A percentile compares a stretch with the other conserved stretches of the same genome.
These are phyloP conservation scores for Phytophthora boehmeriae DNA, from an alignment of 352 stramenopile genomes.

Conservation along the genomic window DNA sequence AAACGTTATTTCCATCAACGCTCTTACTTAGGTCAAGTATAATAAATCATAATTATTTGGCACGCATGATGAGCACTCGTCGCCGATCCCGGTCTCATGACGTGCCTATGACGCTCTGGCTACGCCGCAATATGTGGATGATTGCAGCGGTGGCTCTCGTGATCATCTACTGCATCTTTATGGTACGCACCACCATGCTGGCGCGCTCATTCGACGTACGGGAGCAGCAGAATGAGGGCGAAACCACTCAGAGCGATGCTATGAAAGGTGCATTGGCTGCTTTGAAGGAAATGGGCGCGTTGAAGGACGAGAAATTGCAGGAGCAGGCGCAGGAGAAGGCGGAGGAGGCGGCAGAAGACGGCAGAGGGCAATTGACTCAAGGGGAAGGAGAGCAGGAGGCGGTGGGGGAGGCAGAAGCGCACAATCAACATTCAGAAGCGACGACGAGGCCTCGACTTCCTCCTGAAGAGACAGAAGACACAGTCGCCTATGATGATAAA, in stretches of 20 bases:
- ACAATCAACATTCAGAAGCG: conserved; percentile 20
- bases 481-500: conserved; percentile 29
- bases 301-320: conserved; percentile 7
- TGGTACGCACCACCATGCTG: conserved; percentile 42
- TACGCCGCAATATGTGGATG: conserved; percentile 37
- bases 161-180: conserved; percentile 44
- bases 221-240: conserved; percentile 7
- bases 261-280: conserved; percentile 21
- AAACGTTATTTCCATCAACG: neutral
- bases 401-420: conserved; percentile 18
- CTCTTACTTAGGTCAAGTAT: neutral
- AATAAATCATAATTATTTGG: conserved; percentile 8
- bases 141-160: conserved; percentile 30
- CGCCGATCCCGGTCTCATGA: conserved; percentile 4
- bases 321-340: conserved; percentile 18
- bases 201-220: conserved; percentile 17
- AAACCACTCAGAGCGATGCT: conserved; percentile 6
- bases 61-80: conserved; percentile 13
- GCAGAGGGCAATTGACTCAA: conserved; percentile 21
- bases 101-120: conserved; percentile 17
- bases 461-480: conserved; percentile 18
- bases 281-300: conserved; percentile 19
- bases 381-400: conserved; percentile 25
- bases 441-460: conserved; percentile 20
- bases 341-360: conserved; percentile 19